Percentiles rank a stretch among this genome's conserved stretches.
phyloP scores from a whole-genome alignment of 139 green algal genomes.

The Trebouxia sp. region DNA sequence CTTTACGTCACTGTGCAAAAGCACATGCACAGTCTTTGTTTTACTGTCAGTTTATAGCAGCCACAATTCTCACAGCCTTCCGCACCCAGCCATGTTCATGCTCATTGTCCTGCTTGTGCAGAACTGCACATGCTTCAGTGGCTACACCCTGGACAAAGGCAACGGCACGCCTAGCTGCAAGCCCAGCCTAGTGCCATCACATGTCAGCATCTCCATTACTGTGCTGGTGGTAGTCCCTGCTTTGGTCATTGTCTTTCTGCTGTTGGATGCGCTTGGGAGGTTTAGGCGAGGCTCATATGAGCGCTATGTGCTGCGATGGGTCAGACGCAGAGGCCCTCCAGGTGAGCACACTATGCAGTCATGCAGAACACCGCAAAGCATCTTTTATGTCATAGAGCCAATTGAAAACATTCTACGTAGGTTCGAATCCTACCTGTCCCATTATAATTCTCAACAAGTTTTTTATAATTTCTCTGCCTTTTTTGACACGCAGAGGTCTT shows the following conservation, averaged over 20 bases:
- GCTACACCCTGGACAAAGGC: neutral
- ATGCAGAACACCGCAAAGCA: no score
- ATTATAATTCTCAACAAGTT: no score
- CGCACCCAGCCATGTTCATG: neutral
- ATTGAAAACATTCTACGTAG: neutral
- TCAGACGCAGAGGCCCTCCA: neutral
- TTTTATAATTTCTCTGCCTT: no score
- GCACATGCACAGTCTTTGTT: no score
- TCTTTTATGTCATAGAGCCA: neutral
- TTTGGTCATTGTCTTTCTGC: neutral
- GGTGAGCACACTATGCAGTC: neutral
- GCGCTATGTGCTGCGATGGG: neutral
- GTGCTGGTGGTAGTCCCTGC: neutral
- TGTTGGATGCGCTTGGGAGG: neutral
- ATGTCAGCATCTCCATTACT: neutral
- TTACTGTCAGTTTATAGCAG: no score
- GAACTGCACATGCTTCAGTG: neutral
- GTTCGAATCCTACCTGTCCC: constrained; percentile 66
- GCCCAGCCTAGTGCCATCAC: neutral
- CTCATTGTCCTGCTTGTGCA: neutral
- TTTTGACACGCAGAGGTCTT: no score
- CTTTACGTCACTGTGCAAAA: no score
- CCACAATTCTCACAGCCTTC: no score
- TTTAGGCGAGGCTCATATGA: constrained; percentile 10
- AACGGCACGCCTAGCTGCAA: neutral